phyloP scores from a whole-genome alignment of 1,284 basidiomycete genomes.

The Ustilago hordei region DNA sequence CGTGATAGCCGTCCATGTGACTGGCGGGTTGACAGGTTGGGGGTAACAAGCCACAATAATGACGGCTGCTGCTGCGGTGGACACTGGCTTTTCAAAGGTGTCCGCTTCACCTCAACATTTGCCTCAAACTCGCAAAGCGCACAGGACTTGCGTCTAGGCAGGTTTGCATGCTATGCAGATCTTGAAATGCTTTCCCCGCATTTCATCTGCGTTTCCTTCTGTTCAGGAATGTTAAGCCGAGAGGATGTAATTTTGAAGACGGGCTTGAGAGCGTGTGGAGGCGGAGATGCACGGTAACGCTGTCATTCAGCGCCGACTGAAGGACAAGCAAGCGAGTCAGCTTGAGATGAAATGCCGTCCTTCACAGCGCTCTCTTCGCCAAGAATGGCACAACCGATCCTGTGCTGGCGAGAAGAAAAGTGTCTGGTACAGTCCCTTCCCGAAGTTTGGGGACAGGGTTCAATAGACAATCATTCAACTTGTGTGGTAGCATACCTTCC shows the following conservation, averaged over 20 bases:
- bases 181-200: slow-evolving; percentile 1
- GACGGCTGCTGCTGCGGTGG: background rate
- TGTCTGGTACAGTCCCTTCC: background rate
- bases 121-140: no score
- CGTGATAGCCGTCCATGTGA: background rate
- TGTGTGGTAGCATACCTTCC: no score
- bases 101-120: background rate
- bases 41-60: background rate
- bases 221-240: no score
- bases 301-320: background rate
- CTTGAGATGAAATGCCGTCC: background rate
- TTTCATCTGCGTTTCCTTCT: background rate
- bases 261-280: slow-evolving; percentile 1
- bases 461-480: no score
- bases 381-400: background rate
- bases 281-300: slow-evolving; percentile 20
- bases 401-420: background rate
- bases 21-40: background rate
- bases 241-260: no score
- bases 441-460: no score
- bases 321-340: background rate
- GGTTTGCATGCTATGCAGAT: background rate
- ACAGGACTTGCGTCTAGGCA: no score
- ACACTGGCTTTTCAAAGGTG: background rate
- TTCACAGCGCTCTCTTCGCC: background rate